Conservation (phyloP, 1,139 yeast species). For the Candida pseudoviswanathii region DNA sequence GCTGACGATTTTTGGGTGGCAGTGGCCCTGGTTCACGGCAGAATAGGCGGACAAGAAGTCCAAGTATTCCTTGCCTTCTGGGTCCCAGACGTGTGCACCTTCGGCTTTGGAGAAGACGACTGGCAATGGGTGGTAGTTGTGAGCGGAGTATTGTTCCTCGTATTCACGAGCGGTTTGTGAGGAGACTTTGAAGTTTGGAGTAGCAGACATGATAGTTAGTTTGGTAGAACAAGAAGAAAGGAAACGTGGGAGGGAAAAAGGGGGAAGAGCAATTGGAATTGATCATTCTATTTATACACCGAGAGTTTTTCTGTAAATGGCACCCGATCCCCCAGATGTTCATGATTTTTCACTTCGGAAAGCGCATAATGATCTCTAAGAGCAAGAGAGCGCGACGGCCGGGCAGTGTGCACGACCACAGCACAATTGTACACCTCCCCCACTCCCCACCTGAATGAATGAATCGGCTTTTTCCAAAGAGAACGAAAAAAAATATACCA, state of each 20-base stretch:
- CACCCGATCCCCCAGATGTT: background rate
- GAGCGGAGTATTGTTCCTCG: conserved; percentile 87
- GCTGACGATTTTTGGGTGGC: conserved; percentile 87
- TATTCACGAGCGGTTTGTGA: conserved; percentile 66
- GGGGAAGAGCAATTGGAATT: background rate
- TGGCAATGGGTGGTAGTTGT: conserved; percentile 95
- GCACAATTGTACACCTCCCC: too few species aligned
- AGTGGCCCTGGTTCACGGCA: conserved; percentile 98
- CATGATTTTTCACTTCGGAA: background rate
- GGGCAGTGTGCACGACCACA: conserved; percentile 1
- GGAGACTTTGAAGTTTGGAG: conserved; percentile 47
- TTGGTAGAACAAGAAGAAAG: background rate
- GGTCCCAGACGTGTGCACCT: conserved; percentile 98
- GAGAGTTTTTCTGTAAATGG: background rate
- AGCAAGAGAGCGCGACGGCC: conserved; percentile 3
- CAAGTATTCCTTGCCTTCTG: conserved; percentile 86
- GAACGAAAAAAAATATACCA: too few species aligned
- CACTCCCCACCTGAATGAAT: background rate
- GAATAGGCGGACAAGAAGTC: conserved; percentile 93
- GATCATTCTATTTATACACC: background rate
- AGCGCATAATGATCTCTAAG: conserved; percentile 4
- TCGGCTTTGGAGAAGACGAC: conserved; percentile 84
- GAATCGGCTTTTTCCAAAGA: too few species aligned
- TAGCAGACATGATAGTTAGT: conserved; percentile 11
- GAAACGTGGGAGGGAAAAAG: background rate